phyloP scores from a whole-genome alignment of 1,284 basidiomycete species.

The Meripilus lineatus region DNA sequence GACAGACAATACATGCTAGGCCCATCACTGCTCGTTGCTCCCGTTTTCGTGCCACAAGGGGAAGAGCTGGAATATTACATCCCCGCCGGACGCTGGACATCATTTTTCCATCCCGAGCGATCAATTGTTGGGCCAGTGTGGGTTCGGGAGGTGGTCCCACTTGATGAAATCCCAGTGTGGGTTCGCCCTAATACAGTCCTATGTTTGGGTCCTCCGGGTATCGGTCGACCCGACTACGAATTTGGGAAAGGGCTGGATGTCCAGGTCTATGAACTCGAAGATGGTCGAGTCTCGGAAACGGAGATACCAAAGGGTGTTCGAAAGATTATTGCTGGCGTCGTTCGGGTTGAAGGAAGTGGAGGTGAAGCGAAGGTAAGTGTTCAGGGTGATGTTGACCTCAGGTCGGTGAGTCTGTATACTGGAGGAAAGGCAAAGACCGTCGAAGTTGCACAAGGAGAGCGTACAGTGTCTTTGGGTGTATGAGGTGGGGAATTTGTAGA shows the following conservation, averaged over 20 bases:
- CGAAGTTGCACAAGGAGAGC: background rate
- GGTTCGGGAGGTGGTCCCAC: conserved; percentile 51
- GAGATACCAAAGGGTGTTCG: conserved; percentile 42
- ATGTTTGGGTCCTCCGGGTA: conserved; percentile 48
- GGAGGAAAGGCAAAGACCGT: conserved; percentile 1
- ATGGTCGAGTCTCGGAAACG: conserved; percentile 36
- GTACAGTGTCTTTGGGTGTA: background rate
- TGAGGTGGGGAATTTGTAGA: no score
- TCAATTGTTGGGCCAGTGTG: conserved; percentile 46
- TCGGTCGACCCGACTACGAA: conserved; percentile 64
- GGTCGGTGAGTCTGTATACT: background rate
- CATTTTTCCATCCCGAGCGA: conserved; percentile 48
- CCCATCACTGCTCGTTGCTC: conserved; percentile 67
- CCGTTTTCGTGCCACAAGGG: conserved; percentile 56
- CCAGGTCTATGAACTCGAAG: conserved; percentile 46
- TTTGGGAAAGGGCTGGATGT: conserved; percentile 48
- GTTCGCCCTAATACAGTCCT: conserved; percentile 55
- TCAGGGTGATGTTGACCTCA: background rate
- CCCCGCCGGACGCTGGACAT: conserved; percentile 67
- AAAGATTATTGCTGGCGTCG: conserved; percentile 30
- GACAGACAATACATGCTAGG: conserved; percentile 72
- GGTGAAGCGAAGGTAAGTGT: conserved; percentile 1
- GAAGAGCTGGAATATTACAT: conserved; percentile 66
- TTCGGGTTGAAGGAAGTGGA: conserved; percentile 30
- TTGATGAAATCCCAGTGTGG: conserved; percentile 64